Evolutionary conservation across 1,139 yeast species (phyloP).

Genomic region (Lodderomyces parapsilosis): DNA sequence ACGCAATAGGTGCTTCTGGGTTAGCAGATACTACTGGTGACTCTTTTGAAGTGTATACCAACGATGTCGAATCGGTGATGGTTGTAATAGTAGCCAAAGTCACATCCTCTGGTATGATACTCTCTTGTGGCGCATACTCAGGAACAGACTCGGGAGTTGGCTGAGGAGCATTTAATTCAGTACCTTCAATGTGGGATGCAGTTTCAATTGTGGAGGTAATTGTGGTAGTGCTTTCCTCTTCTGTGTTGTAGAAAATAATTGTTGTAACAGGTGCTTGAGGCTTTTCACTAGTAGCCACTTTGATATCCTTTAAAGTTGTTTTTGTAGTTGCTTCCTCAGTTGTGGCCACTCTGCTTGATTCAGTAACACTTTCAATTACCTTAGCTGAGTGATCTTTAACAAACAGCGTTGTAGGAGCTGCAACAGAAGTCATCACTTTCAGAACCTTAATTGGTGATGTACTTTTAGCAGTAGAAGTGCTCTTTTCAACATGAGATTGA

Average conservation of each 20-base stretch:
- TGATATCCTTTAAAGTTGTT: too few species aligned
- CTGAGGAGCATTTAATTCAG: neutral
- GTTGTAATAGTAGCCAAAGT: constrained; percentile 5
- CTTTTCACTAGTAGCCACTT: neutral
- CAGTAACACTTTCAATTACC: neutral
- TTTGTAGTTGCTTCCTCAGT: too few species aligned
- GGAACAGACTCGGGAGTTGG: neutral
- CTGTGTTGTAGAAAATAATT: neutral
- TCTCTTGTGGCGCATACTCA: neutral
- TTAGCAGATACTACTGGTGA: neutral
- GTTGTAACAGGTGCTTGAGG: neutral
- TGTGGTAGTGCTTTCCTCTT: constrained; percentile 22
- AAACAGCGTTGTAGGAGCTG: neutral
- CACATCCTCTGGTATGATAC: neutral
- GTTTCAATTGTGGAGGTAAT: constrained; percentile 18
- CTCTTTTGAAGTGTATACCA: neutral
- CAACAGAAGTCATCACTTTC: neutral
- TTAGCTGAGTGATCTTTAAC: neutral
- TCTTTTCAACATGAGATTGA: neutral
- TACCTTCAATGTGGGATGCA: constrained; percentile 1
- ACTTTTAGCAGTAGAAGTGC: neutral
- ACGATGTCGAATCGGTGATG: neutral
- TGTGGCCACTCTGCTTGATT: neutral
- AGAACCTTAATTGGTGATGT: neutral
- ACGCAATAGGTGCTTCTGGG: neutral